phyloP scores from a whole-genome alignment of 306 rosid genomes.

The Castanea sativa region DNA sequence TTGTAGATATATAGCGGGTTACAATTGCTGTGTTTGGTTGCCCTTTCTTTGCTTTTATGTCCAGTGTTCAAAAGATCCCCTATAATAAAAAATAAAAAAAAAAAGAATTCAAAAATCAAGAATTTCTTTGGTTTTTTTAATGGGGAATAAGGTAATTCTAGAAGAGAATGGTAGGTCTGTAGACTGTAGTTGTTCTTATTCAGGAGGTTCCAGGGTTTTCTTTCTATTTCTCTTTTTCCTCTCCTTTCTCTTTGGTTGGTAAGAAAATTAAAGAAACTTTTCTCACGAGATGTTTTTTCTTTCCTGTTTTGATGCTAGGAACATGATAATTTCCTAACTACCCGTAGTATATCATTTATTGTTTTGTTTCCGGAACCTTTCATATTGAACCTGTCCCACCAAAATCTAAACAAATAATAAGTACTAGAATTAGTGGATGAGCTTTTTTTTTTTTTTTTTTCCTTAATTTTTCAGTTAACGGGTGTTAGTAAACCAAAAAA shows the following conservation, averaged over 20 bases:
- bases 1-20: neutral
- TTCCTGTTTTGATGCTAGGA: neutral
- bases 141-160: neutral
- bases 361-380: too few relatives aligned
- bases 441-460: too few relatives aligned
- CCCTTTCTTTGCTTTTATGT: too few relatives aligned
- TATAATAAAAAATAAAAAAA: too few relatives aligned
- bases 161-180: neutral
- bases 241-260: neutral
- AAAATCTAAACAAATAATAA: neutral
- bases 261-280: neutral
- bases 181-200: neutral
- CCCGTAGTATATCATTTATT: neutral
- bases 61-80: too few relatives aligned
- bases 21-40: too few relatives aligned
- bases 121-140: neutral
- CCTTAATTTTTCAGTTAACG: too few relatives aligned
- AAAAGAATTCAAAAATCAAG: neutral
- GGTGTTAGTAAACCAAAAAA: too few relatives aligned
- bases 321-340: neutral
- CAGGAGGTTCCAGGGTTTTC: conserved; percentile 3
- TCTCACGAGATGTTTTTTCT: neutral
- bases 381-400: neutral
- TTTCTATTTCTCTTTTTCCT: neutral
- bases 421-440: neutral